phyloP scores from a whole-genome alignment of 1,284 basidiomycete genomes.

The Psilocybe mexicana region DNA sequence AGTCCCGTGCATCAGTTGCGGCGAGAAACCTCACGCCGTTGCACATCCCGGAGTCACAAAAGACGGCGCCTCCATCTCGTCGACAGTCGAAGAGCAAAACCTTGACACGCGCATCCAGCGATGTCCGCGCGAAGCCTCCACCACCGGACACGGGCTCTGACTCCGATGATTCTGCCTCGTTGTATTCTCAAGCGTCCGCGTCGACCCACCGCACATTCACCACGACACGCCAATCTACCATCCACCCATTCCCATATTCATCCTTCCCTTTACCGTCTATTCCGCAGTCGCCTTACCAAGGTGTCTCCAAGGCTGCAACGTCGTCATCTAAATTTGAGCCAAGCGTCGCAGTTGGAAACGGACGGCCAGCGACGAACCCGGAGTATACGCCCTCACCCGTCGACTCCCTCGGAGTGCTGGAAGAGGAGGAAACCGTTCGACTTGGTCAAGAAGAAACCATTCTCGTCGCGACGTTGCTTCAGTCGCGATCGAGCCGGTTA shows the following conservation, averaged over 20 bases:
- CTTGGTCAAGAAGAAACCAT: constrained; percentile 11
- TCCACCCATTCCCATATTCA: not conserved
- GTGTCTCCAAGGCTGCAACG: not conserved
- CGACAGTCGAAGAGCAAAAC: not conserved
- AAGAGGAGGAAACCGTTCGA: not conserved
- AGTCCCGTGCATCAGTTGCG: not conserved
- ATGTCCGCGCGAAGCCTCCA: not conserved
- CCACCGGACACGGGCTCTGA: constrained; percentile 6
- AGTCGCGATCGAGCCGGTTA: constrained; percentile 17
- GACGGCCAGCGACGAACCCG: not conserved
- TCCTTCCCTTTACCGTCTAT: constrained; percentile 1
- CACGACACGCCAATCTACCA: not conserved
- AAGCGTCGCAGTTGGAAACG: not conserved
- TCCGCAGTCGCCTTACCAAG: constrained; percentile 8
- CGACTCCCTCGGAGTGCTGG: not conserved
- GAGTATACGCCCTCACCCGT: not conserved
- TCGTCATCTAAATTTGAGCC: not conserved
- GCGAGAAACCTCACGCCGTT: not conserved
- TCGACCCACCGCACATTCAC: constrained; percentile 6
- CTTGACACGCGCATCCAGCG: not conserved
- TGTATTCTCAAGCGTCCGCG: constrained; percentile 31
- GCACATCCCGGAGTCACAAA: not conserved
- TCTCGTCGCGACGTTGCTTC: constrained; percentile 24
- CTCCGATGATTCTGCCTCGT: constrained; percentile 24
- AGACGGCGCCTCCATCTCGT: not conserved